Base-by-base conservation (phyloP, 345 rosid genomes). In the Populus tremula region DNA sequence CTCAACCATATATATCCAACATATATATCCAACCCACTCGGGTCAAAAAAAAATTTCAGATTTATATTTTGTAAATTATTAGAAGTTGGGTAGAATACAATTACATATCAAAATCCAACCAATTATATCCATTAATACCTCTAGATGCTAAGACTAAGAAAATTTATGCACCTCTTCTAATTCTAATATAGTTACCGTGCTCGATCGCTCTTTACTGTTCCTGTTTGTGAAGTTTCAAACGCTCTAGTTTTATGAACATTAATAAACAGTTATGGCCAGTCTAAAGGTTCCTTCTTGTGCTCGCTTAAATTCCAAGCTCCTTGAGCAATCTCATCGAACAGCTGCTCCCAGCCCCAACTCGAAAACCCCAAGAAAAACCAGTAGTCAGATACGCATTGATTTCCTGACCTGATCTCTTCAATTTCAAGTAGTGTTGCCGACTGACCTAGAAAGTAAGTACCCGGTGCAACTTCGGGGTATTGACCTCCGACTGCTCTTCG, bases 321-420 rank as follows among this genome's bases (percentile, higher is more conserved):
- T 72, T 75, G 82, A 6, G 81, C 76, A 18, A 93, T 87, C 88
- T 95, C 99, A 68, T 86, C 76, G 38, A 87, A 87, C 74, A 96
- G 74, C 84, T 96, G 99, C 5, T 83, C 82, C 91, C 97, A 90
- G 56, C 87, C 87, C 99, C 99, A 96, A 79, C 88, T 84, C 0
- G 97, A 84, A 76, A 85, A 87, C 12, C 99, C 99, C 82, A 93
- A 75, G 91, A 96, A 96, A 82, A 96, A 93, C 96, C 97, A 96
- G 79, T 89, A 92, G 45, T 88, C 90, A 5, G 73, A n/a, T 2
- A 89, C 61, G 8, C 87, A 85, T 33, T 78, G 79, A 62, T 79
- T 87, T 78, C 88, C 89, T 5, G 85, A 79, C 79, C 82, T 89
- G 21, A 91, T 71, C 73, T 80, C 88, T 75, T 90, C 80, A 43